Evolutionary conservation across 768 basidiomycete species (phyloP).

Genomic region (Mycena haematopus): DNA sequence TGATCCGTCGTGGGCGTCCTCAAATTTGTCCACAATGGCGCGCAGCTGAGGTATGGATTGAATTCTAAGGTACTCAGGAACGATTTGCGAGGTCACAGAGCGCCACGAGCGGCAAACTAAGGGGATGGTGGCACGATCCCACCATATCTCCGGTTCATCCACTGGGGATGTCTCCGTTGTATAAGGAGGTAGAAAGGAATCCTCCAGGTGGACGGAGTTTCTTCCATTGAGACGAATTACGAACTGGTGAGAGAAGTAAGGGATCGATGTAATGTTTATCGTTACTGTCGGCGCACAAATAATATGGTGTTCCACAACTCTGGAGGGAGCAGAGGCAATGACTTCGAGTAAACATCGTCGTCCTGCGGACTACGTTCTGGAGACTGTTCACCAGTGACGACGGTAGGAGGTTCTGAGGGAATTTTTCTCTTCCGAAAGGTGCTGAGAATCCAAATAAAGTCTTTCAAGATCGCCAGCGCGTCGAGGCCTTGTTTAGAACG

Average conservation of each 20-base stretch:
- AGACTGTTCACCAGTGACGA: neutral
- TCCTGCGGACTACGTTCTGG: no score
- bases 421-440: neutral
- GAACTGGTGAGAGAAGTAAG: conserved; percentile 17
- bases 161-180: conserved; percentile 34
- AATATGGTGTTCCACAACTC: conserved; percentile 52
- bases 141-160: conserved; percentile 37
- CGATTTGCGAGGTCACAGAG: conserved; percentile 43
- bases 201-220: conserved; percentile 41
- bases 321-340: conserved; percentile 36
- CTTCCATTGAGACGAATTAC: conserved; percentile 43
- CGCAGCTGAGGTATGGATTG: conserved; percentile 43
- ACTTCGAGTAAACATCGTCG: neutral
- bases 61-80: conserved; percentile 49
- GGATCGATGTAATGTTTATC: neutral
- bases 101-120: conserved; percentile 48
- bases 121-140: conserved; percentile 39
- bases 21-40: conserved; percentile 42
- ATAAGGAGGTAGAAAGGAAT: conserved; percentile 45
- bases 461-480: conserved; percentile 13
- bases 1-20: conserved; percentile 33
- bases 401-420: neutral
- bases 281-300: conserved; percentile 3
- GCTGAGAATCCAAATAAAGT: neutral
- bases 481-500: neutral